Evolutionary conservation across 2,329 filamentous ascomycete species (phyloP).

Genomic region (Calonectria hawksworthii): DNA sequence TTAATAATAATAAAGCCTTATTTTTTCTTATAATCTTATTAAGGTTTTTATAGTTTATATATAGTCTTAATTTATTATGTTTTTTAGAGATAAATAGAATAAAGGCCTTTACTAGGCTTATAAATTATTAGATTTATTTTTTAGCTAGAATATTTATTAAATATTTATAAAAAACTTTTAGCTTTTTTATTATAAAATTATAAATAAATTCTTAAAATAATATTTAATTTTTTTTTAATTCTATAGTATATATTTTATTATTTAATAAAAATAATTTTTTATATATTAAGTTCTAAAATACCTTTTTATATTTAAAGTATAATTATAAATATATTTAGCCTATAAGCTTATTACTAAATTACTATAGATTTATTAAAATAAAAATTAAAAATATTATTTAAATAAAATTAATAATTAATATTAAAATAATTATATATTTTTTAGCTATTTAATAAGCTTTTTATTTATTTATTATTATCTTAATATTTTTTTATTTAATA

Average conservation of each 20-base stretch:
- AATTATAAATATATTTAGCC: neutral
- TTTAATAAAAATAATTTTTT: neutral
- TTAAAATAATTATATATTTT: too few species aligned
- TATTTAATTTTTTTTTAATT: neutral
- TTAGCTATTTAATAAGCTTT: too few species aligned
- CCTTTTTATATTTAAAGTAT: too few species aligned
- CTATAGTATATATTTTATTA: neutral
- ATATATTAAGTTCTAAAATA: too few species aligned
- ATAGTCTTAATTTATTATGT: neutral
- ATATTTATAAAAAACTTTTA: neutral
- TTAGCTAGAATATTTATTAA: neutral
- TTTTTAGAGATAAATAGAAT: neutral
- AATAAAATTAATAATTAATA: too few species aligned
- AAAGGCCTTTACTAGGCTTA: neutral
- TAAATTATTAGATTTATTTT: neutral
- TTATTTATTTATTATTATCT: too few species aligned
- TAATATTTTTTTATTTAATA: too few species aligned
- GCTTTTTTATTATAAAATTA: neutral
- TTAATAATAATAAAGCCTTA: neutral
- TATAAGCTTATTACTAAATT: too few species aligned
- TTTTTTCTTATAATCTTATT: neutral
- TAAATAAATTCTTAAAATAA: neutral
- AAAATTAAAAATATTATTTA: too few species aligned
- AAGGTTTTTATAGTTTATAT: neutral
- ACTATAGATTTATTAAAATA: too few species aligned